A percentile compares a stretch with the other conserved stretches of the same genome.
phyloP scores from a whole-genome alignment of 1,139 yeast species.

The Debaryomycetaceae sp. region DNA sequence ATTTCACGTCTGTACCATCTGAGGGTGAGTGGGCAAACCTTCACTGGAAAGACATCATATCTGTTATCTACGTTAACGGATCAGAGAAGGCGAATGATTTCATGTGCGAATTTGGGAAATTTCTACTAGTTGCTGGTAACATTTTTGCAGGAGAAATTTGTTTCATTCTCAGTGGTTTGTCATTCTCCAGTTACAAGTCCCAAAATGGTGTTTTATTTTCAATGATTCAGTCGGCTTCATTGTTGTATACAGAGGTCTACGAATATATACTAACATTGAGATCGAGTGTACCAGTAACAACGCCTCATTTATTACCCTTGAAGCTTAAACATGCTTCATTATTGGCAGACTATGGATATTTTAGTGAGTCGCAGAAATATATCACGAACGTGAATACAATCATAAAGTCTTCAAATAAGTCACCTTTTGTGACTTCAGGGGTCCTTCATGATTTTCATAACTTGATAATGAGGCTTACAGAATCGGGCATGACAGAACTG shows the following conservation, averaged over 20 bases:
- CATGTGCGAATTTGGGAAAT: conserved; percentile 53
- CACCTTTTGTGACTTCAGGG: conserved; percentile 34
- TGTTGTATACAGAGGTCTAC: conserved; percentile 66
- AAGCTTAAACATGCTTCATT: conserved; percentile 62
- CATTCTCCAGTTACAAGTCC: conserved; percentile 29
- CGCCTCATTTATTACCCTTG: conserved; percentile 45
- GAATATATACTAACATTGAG: conserved; percentile 48
- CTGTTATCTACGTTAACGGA: conserved; percentile 43
- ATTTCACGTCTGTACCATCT: conserved; percentile 35
- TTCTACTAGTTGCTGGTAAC: conserved; percentile 35
- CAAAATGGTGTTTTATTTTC: conserved; percentile 21
- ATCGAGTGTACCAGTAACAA: conserved; percentile 37
- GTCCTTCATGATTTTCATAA: conserved; percentile 33
- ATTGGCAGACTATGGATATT: conserved; percentile 61
- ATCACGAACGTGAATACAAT: conserved; percentile 49
- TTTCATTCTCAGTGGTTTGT: conserved; percentile 47
- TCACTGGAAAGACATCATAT: conserved; percentile 52
- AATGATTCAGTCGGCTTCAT: conserved; percentile 22
- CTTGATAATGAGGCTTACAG: conserved; percentile 44
- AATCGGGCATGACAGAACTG: conserved; percentile 36
- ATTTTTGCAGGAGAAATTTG: conserved; percentile 42
- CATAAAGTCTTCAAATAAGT: conserved; percentile 41
- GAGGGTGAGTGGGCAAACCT: conserved; percentile 48
- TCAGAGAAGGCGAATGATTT: conserved; percentile 37
- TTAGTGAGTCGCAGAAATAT: conserved; percentile 56